Evolutionary conservation across 1,284 basidiomycete species (phyloP).

Genomic region (Sporisorium sorghi): DNA sequence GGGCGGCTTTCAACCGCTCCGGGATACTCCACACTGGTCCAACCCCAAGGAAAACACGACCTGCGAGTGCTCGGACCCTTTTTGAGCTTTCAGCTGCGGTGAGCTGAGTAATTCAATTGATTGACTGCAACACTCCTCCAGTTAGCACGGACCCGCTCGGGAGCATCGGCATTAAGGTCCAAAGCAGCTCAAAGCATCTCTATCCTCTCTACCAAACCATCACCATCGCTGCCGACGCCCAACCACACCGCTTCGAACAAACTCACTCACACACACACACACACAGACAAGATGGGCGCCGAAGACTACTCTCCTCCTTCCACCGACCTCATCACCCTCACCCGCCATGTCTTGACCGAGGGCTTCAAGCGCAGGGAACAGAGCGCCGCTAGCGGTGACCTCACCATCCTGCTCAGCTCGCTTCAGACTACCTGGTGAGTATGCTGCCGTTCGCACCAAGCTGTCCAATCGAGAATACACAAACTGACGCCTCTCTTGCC

Average conservation of each 20-base stretch:
- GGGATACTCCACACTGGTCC: conserved; percentile 27
- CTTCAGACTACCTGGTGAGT: conserved; percentile 80
- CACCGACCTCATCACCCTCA: conserved; percentile 68
- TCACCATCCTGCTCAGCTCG: conserved; percentile 91
- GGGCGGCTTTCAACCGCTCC: conserved; percentile 36
- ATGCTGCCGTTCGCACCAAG: too few relatives aligned
- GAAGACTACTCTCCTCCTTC: conserved; percentile 58
- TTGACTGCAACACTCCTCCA: not conserved
- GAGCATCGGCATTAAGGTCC: conserved; percentile 1
- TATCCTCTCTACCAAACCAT: not conserved
- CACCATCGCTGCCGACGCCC: too few relatives aligned
- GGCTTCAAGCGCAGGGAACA: conserved; percentile 52
- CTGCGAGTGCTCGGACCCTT: conserved; percentile 25
- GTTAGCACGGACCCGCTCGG: conserved; percentile 30
- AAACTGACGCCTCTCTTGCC: too few relatives aligned
- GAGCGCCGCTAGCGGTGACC: conserved; percentile 76
- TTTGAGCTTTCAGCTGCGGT: conserved; percentile 7
- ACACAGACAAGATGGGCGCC: conserved; percentile 39
- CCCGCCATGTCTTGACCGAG: conserved; percentile 66
- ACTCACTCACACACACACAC: conserved; percentile 4
- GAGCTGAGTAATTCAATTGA: too few relatives aligned
- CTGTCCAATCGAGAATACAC: not conserved
- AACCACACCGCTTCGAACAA: too few relatives aligned
- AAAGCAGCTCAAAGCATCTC: not conserved
- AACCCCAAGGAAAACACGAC: conserved; percentile 1